A percentile compares a stretch with the other conserved stretches of the same genome.
These are phyloP conservation scores for Tilletia caries DNA, from an alignment of 1,284 basidiomycete species.

Conservation along the genomic window DNA sequence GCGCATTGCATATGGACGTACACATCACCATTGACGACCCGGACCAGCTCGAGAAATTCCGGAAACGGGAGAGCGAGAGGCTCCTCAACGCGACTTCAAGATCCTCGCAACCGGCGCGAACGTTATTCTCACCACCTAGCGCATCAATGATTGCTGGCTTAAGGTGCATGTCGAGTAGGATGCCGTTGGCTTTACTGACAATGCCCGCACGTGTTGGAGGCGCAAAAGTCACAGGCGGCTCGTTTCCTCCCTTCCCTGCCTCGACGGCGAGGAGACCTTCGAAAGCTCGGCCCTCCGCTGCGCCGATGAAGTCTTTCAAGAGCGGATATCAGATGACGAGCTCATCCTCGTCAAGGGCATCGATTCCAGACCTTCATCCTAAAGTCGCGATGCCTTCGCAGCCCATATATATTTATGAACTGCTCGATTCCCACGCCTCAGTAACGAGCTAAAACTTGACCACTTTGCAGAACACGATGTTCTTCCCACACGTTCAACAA, in stretches of 20 bases:
- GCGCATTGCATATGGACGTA: conserved; percentile 94
- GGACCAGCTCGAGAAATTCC: conserved; percentile 91
- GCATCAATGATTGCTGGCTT: conserved; percentile 94
- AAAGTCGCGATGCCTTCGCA: too few relatives aligned
- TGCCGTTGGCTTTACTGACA: conserved; percentile 96
- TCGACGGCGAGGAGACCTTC: conserved; percentile 97
- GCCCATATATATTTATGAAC: too few relatives aligned
- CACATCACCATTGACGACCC: conserved; percentile 98
- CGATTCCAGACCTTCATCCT: conserved; percentile 88
- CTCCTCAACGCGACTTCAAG: conserved; percentile 90
- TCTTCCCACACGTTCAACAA: too few relatives aligned
- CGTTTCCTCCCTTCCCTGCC: conserved; percentile 86
- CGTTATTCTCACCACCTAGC: conserved; percentile 95
- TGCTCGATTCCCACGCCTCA: too few relatives aligned
- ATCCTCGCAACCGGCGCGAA: conserved; percentile 94
- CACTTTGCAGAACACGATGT: too few relatives aligned
- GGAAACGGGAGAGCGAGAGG: conserved; percentile 90
- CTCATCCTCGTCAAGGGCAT: conserved; percentile 96
- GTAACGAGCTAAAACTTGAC: too few relatives aligned
- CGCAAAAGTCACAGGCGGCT: conserved; percentile 96
- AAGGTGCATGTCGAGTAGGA: conserved; percentile 99
- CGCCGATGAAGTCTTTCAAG: conserved; percentile 94
- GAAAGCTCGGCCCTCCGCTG: conserved; percentile 82
- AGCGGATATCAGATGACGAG: conserved; percentile 97
- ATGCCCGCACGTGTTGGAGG: conserved; percentile 97